These are phyloP conservation scores for Singerocomus inundabilis DNA, from an alignment of 1,284 basidiomycete species.

Conservation along the genomic window DNA sequence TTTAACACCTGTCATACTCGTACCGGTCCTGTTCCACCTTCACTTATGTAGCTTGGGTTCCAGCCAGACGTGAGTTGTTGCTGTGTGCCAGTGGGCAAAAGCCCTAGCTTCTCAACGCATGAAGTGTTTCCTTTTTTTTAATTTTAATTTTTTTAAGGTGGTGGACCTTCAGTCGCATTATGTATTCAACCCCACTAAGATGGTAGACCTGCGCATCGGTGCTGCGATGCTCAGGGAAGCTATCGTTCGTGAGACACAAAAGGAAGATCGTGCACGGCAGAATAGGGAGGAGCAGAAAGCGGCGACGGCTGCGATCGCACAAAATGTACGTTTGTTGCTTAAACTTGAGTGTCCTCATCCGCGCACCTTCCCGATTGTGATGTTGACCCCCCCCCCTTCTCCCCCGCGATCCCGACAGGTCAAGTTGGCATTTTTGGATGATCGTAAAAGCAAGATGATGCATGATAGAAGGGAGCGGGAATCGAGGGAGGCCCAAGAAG, in stretches of 20 bases:
- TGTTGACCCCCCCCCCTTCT: background rate
- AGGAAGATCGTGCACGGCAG: constrained; percentile 47
- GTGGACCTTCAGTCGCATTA: constrained; percentile 63
- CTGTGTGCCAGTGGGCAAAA: background rate
- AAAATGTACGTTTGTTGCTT: constrained; percentile 42
- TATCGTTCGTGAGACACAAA: constrained; percentile 52
- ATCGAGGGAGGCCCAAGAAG: constrained; percentile 38
- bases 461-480: constrained; percentile 58
- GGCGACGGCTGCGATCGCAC: constrained; percentile 48
- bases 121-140: background rate
- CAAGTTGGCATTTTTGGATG: constrained; percentile 71
- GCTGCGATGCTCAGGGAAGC: constrained; percentile 61
- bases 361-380: background rate
- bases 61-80: constrained; percentile 49
- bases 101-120: background rate
- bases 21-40: background rate
- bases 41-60: constrained; percentile 60
- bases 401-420: constrained; percentile 42
- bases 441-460: constrained; percentile 55
- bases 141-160: constrained; percentile 30
- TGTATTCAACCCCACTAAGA: constrained; percentile 51
- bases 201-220: constrained; percentile 59
- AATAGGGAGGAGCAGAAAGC: constrained; percentile 56
- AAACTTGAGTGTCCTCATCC: background rate
- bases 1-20: background rate